phyloP scores from a whole-genome alignment of 768 basidiomycete genomes.

The Lactarius psammicola region DNA sequence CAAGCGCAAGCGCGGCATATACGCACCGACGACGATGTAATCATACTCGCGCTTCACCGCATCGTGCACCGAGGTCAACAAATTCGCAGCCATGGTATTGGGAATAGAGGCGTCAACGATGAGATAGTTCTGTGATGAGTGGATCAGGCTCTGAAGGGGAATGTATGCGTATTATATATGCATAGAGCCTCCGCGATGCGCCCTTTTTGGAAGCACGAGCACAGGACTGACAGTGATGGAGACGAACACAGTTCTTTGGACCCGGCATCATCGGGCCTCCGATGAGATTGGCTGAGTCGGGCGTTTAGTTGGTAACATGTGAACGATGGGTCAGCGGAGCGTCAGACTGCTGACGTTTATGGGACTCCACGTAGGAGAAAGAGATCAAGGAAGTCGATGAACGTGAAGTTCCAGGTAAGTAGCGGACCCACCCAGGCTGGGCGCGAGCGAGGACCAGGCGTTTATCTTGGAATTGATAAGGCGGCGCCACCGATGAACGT shows the following conservation, averaged over 20 bases:
- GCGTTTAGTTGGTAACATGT: neutral
- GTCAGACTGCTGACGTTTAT: neutral
- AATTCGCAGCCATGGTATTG: conserved; percentile 3
- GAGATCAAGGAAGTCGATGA: neutral
- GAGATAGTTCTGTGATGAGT: neutral
- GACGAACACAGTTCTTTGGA: neutral
- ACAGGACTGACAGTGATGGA: neutral
- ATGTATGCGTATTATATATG: neutral
- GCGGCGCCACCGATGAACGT: neutral
- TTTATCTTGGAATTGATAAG: neutral
- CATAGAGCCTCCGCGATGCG: neutral
- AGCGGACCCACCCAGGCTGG: neutral
- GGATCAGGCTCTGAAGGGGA: neutral
- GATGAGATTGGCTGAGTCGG: neutral
- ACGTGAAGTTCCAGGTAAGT: too few relatives aligned
- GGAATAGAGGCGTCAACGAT: neutral
- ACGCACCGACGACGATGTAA: conserved; percentile 17
- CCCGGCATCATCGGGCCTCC: neutral
- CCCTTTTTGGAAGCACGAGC: neutral
- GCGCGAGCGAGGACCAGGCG: neutral
- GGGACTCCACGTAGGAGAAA: neutral
- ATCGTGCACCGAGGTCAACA: conserved; percentile 9
- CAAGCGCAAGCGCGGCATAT: neutral
- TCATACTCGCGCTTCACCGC: conserved; percentile 15
- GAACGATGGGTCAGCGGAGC: neutral